A percentile compares a stretch with the other conserved stretches of the same genome.
Evolutionary conservation across 331 rosid species (phyloP).

Genomic region (Acacia pycnantha): DNA sequence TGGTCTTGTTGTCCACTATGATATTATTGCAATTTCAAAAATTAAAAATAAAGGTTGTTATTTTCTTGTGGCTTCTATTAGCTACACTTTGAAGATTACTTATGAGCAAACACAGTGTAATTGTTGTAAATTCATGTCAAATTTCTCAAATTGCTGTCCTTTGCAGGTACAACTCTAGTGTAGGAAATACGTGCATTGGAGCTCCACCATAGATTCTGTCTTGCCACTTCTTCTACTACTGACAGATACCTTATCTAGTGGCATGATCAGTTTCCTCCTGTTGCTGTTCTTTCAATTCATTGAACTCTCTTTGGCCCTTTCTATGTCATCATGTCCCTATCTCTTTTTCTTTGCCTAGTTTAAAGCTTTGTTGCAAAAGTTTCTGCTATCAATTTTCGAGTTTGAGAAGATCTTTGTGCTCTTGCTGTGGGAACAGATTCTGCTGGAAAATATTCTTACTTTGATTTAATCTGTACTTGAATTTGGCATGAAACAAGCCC

Average conservation of each 20-base stretch:
- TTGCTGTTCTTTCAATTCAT: neutral
- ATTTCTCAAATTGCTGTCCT: neutral
- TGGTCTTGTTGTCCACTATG: neutral
- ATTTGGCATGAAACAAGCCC: slow-evolving; percentile 33
- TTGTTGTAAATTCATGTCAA: too few species aligned
- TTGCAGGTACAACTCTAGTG: neutral
- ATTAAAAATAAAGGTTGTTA: neutral
- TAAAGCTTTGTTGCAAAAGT: neutral
- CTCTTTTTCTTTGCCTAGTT: neutral
- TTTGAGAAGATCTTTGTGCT: neutral
- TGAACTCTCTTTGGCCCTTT: neutral
- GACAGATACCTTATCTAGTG: neutral
- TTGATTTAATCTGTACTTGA: neutral
- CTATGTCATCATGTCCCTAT: neutral
- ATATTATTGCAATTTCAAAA: neutral
- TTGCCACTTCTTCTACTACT: neutral
- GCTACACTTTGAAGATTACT: too few species aligned
- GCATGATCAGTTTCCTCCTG: neutral
- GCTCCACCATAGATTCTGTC: neutral
- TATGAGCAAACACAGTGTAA: too few species aligned
- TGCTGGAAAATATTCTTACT: neutral
- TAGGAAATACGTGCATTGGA: neutral
- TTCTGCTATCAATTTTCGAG: neutral
- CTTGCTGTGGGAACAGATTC: neutral
- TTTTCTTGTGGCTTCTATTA: neutral